phyloP scores from a whole-genome alignment of 441 rosid genomes.

The Brassica hybrid region DNA sequence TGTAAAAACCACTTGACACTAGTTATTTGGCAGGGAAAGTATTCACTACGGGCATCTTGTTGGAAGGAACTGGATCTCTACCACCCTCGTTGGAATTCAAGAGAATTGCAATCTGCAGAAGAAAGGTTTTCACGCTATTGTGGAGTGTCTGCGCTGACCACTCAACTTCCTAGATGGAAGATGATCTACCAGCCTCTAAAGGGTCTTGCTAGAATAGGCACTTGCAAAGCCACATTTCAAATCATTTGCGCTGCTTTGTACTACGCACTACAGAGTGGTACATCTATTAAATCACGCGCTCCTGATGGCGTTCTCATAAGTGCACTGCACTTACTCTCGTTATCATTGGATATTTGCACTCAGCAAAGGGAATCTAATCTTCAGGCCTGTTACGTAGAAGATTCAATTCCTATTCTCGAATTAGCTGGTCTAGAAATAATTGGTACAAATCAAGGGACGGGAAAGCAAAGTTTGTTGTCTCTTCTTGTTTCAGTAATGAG shows the following conservation, averaged over 20 bases:
- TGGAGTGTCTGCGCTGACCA: conserved; percentile 73
- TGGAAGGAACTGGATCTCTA: conserved; percentile 98
- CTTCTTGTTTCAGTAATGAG: conserved; percentile 87
- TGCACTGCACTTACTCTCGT: conserved; percentile 84
- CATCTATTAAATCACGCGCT: conserved; percentile 69
- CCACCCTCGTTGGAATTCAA: conserved; percentile 90
- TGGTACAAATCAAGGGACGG: conserved; percentile 56
- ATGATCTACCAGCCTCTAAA: conserved; percentile 78
- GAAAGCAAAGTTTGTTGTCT: conserved; percentile 74
- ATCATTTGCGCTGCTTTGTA: conserved; percentile 74
- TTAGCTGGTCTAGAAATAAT: conserved; percentile 72
- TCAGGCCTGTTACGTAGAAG: conserved; percentile 43
- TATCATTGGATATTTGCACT: conserved; percentile 74
- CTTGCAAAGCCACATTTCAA: conserved; percentile 72
- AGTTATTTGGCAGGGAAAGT: conserved; percentile 71
- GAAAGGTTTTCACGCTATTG: conserved; percentile 78
- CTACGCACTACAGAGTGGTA: conserved; percentile 77
- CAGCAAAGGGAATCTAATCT: conserved; percentile 57
- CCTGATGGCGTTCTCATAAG: conserved; percentile 76
- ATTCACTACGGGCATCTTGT: conserved; percentile 71
- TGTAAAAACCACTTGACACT: conserved; percentile 35
- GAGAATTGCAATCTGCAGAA: too few species aligned
- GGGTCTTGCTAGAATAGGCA: conserved; percentile 78
- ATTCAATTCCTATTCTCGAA: conserved; percentile 55
- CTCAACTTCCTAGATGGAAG: conserved; percentile 92